Base-by-base conservation (phyloP, 2,329 filamentous ascomycete species). In the Basipetospora chlamydospora region DNA sequence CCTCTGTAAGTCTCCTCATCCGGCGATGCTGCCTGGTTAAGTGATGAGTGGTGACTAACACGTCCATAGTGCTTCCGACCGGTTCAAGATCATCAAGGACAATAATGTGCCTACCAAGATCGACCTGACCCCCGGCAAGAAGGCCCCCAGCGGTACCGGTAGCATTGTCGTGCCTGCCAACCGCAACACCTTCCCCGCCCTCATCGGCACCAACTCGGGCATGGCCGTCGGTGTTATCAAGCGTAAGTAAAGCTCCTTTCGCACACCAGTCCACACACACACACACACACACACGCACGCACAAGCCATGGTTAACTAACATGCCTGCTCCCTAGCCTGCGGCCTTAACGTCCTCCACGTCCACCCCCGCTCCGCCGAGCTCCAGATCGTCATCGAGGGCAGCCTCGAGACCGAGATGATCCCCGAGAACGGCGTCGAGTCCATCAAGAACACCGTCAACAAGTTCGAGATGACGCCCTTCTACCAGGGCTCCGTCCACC, bases 301-400 rank as follows among this genome's bases (percentile, higher is more conserved):
- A n/a, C n/a, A n/a, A n/a, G n/a, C n/a, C n/a, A n/a, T n/a, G n/a
- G n/a, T n/a, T n/a, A 12, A 26, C 46, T 47, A 45, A 51, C 41
- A 33, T 2, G 2, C n/a, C 9, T 8, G n/a, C 3, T 10, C 13
- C 22, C 17, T 12, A 49, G 55, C 59, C 25, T 74, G 68, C 46
- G 68, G 64, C 40, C 66, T 74, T 53, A 71, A 70, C 57, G 70
- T 64, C 6, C 65, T 67, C 13, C 69, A 73, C 54, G 58, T 66
- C 3, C 68, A 72, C 51, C 66, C 65, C 33, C 66, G 68, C 28
- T 61, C 63, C 22, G 58, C 62, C 22, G 67, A 73, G 54, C 60
- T 73, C 35, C 63, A 67, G 42, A 54, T 70, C 48, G 59, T 71
- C 44, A 60, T 62, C 31, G 44, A 61, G 28, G 69, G 68, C 37